phyloP scores from a whole-genome alignment of 768 basidiomycete genomes.

The Amylocystis lapponica region DNA sequence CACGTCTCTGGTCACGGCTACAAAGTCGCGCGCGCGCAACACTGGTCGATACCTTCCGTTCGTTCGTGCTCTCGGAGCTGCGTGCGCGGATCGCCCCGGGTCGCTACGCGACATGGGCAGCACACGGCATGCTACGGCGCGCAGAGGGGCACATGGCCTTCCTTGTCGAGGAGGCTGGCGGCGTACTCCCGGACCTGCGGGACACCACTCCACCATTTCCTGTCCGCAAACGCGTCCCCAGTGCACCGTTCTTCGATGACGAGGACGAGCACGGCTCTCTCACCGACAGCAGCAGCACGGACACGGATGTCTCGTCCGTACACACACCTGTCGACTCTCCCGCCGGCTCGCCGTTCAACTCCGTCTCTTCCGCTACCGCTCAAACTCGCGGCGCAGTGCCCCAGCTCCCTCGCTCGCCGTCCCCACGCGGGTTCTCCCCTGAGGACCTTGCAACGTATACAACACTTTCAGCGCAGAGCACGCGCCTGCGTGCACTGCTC shows the following conservation, averaged over 20 bases:
- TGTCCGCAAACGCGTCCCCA: not conserved
- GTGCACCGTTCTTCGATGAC: constrained; percentile 19
- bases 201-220: not conserved
- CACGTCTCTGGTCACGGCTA: constrained; percentile 24
- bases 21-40: constrained; percentile 60
- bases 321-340: constrained; percentile 21
- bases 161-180: constrained; percentile 13
- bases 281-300: constrained; percentile 15
- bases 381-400: not conserved
- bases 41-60: constrained; percentile 62
- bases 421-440: constrained; percentile 12
- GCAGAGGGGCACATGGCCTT: constrained; percentile 29
- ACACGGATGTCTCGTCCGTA: constrained; percentile 23
- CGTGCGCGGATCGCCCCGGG: constrained; percentile 22
- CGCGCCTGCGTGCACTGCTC: constrained; percentile 28
- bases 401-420: constrained; percentile 11
- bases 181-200: constrained; percentile 1
- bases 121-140: constrained; percentile 46
- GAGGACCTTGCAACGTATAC: constrained; percentile 23
- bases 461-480: constrained; percentile 20
- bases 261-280: constrained; percentile 27
- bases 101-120: constrained; percentile 47
- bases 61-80: constrained; percentile 53
- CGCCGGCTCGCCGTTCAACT: constrained; percentile 7
- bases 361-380: not conserved